Evolutionary conservation across 768 basidiomycete genomes (phyloP), one percentile per base, ranked within the genome.

Genomic region (Pleurotus pulmonarius): DNA sequence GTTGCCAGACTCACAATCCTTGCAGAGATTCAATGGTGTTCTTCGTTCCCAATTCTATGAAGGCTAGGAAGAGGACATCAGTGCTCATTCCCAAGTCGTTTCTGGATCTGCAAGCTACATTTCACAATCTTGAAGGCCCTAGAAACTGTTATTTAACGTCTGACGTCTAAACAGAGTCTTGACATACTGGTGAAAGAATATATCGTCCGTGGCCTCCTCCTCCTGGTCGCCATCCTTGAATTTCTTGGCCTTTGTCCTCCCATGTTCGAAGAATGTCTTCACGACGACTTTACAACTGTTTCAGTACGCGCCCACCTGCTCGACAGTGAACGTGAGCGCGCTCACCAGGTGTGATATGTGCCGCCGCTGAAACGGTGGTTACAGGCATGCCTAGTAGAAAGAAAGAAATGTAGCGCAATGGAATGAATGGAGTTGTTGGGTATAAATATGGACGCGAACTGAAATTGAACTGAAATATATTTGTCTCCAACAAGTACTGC

Each of bases 1-100:
- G 11, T 11, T 34, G 9, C 29, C 9, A 0, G 29, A 66, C 79
- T 48, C 58, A 83, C 83, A 87, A 87, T 15, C 75, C 73, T 62
- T 88, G 87, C 1, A 88, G 75, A n/a, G 85, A 86, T 61, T 90
- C 87, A 37, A 89, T 75, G 0, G 84, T 88, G 65, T 89, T 86
- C 45, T 75, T 70, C 0, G 83, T 85, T 5, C 83, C 82, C 16
- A 87, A 69, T 48, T 83, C 77, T 41, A 90, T 82, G 67, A 90
- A 90, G 0, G 84, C 79, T 77, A 16, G n/a, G 48, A 25, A 46
- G 11, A 34, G 11, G 16, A 13, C n/a, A 20, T 9, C 13, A 25
- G 1, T 34, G 47, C n/a, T 3, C 13, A 22, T 20, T 38, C 9
- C 11, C 8, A 5, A 15, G 7, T 5, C 12, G 18, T 16, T 34